Evolutionary conservation across 257 asterid genomes (phyloP).

Genomic region (Striga asiatica): DNA sequence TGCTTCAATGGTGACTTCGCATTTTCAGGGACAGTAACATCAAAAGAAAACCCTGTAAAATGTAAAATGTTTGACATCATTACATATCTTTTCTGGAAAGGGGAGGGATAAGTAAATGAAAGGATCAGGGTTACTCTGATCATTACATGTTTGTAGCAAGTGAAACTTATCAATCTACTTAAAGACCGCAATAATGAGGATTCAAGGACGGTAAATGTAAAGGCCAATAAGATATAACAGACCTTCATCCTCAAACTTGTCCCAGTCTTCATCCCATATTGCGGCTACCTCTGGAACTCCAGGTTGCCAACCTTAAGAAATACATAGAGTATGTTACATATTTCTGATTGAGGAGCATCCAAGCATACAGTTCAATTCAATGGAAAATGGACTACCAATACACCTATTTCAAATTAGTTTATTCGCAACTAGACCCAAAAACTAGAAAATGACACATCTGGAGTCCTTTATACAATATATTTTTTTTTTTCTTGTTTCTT

Average conservation of each 20-base stretch:
- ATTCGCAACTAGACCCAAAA: not conserved
- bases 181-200: not conserved
- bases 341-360: conserved; percentile 6
- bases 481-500: no score
- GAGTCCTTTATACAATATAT: not conserved
- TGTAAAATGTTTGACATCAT: no score
- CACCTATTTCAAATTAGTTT: not conserved
- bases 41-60: conserved; percentile 71
- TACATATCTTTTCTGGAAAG: not conserved
- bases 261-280: conserved; percentile 99
- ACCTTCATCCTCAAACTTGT: conserved; percentile 98
- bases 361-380: not conserved
- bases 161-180: not conserved
- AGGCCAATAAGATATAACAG: conserved; percentile 13
- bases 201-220: not conserved
- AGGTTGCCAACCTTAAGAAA: conserved; percentile 81
- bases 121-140: conserved; percentile 4
- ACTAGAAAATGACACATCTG: not conserved
- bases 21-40: conserved; percentile 45
- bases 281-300: conserved; percentile 81
- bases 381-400: not conserved
- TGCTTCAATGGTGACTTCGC: conserved; percentile 35
- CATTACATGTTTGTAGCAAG: conserved; percentile 10
- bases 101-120: not conserved
- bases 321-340: not conserved